phyloP scores from a whole-genome alignment of 2,329 filamentous ascomycete species.

The Cordyceps sp. region DNA sequence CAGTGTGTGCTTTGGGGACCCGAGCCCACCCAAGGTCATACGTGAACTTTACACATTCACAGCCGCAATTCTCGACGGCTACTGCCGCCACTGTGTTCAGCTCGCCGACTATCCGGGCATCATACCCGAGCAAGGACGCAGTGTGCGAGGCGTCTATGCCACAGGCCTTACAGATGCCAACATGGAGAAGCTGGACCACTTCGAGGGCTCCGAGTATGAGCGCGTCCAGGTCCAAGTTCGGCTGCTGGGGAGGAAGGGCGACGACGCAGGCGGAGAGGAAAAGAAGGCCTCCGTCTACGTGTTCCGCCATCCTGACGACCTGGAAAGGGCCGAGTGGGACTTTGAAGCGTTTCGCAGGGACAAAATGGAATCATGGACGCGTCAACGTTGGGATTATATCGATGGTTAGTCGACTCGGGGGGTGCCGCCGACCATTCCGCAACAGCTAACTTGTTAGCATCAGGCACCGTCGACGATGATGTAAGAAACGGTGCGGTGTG shows the following conservation, averaged over 20 bases:
- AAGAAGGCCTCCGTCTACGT: conserved; percentile 48
- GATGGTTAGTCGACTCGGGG: conserved; percentile 13
- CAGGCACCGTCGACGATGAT: neutral
- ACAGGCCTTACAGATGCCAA: conserved; percentile 66
- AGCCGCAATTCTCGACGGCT: conserved; percentile 59
- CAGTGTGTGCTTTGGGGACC: conserved; percentile 58
- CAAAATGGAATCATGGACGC: conserved; percentile 43
- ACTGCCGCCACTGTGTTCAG: conserved; percentile 54
- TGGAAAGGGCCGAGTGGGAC: conserved; percentile 75
- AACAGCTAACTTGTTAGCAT: neutral
- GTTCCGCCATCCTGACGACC: conserved; percentile 27
- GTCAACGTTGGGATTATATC: conserved; percentile 21
- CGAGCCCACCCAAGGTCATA: conserved; percentile 28
- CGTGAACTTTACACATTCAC: conserved; percentile 43
- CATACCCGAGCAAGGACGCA: conserved; percentile 32
- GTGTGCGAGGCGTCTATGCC: conserved; percentile 61
- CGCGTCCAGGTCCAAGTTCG: conserved; percentile 38
- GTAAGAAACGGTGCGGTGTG: neutral
- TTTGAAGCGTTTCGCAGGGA: conserved; percentile 67
- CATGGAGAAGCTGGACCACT: conserved; percentile 57
- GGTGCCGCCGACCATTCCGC: neutral
- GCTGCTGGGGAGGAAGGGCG: conserved; percentile 25
- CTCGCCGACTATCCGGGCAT: conserved; percentile 71
- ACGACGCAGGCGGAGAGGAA: conserved; percentile 22
- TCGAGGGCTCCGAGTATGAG: conserved; percentile 65